A percentile compares a stretch with the other conserved stretches of the same genome.
Conservation (phyloP, 257 asterid species). For the Solanum paucissectum region DNA sequence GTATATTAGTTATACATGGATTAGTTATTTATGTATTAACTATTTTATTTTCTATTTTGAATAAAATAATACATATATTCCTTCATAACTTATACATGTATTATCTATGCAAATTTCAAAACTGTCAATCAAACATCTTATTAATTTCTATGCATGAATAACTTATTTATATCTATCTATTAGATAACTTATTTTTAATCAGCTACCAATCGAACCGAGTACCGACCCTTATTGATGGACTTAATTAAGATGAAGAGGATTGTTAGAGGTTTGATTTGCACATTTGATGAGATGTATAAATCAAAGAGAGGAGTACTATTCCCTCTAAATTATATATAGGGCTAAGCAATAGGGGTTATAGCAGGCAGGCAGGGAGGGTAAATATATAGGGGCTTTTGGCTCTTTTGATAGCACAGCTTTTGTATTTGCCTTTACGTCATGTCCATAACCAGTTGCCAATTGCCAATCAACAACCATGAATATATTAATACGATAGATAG, state of each 20-base stretch:
- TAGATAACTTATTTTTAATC: no score
- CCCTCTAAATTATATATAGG: background rate
- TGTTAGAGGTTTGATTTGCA: background rate
- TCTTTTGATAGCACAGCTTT: slow-evolving; percentile 10
- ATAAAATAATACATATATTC: no score
- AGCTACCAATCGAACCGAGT: background rate
- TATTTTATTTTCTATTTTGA: no score
- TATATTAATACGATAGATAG: background rate
- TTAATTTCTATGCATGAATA: no score
- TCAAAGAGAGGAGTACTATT: background rate
- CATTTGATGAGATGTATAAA: background rate
- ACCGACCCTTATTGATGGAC: background rate
- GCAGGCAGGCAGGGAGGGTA: background rate
- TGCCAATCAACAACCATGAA: background rate
- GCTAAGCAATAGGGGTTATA: background rate
- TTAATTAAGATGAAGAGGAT: background rate
- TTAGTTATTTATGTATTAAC: no score
- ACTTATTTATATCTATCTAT: no score
- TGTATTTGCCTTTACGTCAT: slow-evolving; percentile 33
- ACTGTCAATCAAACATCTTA: no score
- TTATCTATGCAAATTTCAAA: no score
- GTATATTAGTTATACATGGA: no score
- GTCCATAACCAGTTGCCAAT: slow-evolving; percentile 18
- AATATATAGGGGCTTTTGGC: background rate
- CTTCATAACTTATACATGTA: background rate